Percentiles rank a stretch among this genome's conserved stretches.
These are phyloP conservation scores for Lolium rigidum DNA, from an alignment of 176 grass and related monocot species.

Conservation along the genomic window DNA sequence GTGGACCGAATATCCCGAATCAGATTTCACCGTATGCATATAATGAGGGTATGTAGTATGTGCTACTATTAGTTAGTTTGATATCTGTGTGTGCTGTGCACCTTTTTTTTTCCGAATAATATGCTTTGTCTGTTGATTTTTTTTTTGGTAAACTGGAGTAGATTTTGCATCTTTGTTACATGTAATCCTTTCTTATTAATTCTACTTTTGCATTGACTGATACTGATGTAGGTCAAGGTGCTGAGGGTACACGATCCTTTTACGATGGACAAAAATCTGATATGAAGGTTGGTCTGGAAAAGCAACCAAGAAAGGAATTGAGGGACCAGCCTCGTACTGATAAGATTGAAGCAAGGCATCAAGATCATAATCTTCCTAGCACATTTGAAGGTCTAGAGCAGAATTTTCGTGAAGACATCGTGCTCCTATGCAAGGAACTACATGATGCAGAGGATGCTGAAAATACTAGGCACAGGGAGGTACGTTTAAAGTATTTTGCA, in stretches of 20 bases:
- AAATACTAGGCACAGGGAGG: conserved; percentile 84
- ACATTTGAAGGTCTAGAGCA: conserved; percentile 90
- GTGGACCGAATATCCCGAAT: conserved; percentile 50
- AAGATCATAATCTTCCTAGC: conserved; percentile 62
- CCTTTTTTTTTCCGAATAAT: conserved; percentile 13
- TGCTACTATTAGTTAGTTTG: conserved; percentile 35
- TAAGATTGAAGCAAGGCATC: conserved; percentile 53
- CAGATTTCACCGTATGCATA: conserved; percentile 59
- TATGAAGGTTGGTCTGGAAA: conserved; percentile 69
- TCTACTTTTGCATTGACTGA: conserved; percentile 23
- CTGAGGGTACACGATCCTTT: conserved; percentile 50
- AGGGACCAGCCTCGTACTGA: conserved; percentile 52
- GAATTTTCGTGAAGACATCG: conserved; percentile 82
- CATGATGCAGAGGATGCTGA: conserved; percentile 84
- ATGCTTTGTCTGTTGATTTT: conserved; percentile 10
- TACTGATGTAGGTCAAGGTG: conserved; percentile 50
- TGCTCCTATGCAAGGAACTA: conserved; percentile 78
- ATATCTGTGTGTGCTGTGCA: neutral
- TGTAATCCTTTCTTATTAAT: neutral
- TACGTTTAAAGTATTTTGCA: conserved; percentile 44
- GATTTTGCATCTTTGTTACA: conserved; percentile 17
- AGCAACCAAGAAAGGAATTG: conserved; percentile 53
- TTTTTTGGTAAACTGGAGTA: neutral
- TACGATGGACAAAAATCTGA: conserved; percentile 74
- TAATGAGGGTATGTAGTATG: conserved; percentile 58